A percentile compares a stretch with the other conserved stretches of the same genome.
phyloP scores from a whole-genome alignment of 306 rosid species.

The Sphenostylis stenocarpa region DNA sequence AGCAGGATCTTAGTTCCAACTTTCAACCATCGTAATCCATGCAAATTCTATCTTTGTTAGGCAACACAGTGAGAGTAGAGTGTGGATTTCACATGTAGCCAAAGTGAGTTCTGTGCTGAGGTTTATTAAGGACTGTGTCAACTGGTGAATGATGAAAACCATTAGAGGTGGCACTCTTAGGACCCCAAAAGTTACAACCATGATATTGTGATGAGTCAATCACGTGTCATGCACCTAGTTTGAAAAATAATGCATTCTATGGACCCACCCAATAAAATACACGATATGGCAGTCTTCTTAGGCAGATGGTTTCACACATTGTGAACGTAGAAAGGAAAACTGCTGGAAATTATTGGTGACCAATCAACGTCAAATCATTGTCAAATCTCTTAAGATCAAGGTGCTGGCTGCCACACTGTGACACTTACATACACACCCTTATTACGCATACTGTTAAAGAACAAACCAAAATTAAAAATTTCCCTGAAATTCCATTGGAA shows the following conservation, averaged over 20 bases:
- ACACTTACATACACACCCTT: not conserved
- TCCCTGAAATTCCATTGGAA: slow-evolving; percentile 17
- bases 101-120: not conserved
- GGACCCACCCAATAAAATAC: slow-evolving; percentile 30
- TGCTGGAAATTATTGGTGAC: slow-evolving; percentile 45
- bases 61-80: not conserved
- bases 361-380: slow-evolving; percentile 68
- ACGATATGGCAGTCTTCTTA: slow-evolving; percentile 29
- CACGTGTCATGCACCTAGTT: slow-evolving; percentile 58
- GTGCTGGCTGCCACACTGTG: slow-evolving; percentile 9
- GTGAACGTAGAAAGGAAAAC: slow-evolving; percentile 36
- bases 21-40: slow-evolving; percentile 10
- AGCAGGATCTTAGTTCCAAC: not conserved
- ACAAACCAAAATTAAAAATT: not conserved
- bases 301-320: slow-evolving; percentile 48
- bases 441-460: not conserved
- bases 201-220: slow-evolving; percentile 37
- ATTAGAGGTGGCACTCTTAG: slow-evolving; percentile 28
- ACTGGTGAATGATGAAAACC: slow-evolving; percentile 1
- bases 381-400: slow-evolving; percentile 36
- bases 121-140: slow-evolving; percentile 16
- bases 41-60: not conserved
- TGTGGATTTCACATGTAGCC: not conserved
- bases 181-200: slow-evolving; percentile 36
- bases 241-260: slow-evolving; percentile 47